Evolutionary conservation across 495 filamentous ascomycete species (phyloP).

Genomic region (Lasiosphaeris hirsuta): DNA sequence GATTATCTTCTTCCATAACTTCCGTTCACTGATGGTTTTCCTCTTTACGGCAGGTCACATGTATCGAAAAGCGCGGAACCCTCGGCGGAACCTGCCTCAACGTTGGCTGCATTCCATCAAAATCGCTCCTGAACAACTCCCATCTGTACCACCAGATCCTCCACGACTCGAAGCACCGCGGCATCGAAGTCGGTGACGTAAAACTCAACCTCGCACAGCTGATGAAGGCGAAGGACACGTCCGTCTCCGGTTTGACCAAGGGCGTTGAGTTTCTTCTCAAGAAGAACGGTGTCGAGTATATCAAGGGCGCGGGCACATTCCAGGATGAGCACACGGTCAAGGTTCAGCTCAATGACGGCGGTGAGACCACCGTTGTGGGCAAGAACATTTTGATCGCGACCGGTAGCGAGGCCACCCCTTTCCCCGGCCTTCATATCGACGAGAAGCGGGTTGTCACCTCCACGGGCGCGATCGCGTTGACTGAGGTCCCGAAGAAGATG

Average conservation of each 20-base stretch:
- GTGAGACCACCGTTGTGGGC: conserved; percentile 73
- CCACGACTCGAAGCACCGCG: conserved; percentile 94
- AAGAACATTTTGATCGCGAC: conserved; percentile 99
- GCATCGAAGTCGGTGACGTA: conserved; percentile 90
- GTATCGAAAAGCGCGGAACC: conserved; percentile 95
- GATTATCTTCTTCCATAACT: neutral
- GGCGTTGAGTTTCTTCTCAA: conserved; percentile 97
- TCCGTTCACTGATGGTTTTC: neutral
- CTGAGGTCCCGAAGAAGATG: conserved; percentile 95
- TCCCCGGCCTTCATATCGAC: conserved; percentile 92
- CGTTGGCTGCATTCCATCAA: conserved; percentile 98
- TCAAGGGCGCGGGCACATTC: conserved; percentile 88
- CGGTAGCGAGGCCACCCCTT: conserved; percentile 89
- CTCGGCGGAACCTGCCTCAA: conserved; percentile 98
- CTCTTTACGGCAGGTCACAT: conserved; percentile 64
- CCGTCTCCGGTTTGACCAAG: conserved; percentile 87
- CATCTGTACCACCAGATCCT: conserved; percentile 97
- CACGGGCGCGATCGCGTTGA: conserved; percentile 86
- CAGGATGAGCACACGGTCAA: conserved; percentile 86
- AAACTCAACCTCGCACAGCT: conserved; percentile 91
- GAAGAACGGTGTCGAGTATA: conserved; percentile 97
- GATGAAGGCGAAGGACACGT: conserved; percentile 97
- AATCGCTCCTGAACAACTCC: conserved; percentile 99
- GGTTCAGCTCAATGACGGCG: conserved; percentile 84
- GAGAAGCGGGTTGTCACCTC: conserved; percentile 96